Conservation (phyloP, 192 early-diverging fungal species). For the Spizellomyces sp. region DNA sequence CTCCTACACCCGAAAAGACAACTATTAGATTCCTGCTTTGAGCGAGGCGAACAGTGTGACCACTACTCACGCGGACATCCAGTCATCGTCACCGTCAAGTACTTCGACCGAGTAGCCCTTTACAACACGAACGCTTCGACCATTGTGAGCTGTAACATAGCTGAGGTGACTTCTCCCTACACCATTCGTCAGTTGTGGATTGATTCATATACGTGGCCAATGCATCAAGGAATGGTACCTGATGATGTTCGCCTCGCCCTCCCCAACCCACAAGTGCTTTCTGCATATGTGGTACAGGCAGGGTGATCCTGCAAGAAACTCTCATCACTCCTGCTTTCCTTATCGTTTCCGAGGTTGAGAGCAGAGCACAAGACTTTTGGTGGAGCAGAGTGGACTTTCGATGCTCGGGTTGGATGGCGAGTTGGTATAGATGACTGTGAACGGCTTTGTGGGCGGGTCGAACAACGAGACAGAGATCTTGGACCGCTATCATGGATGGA, state of each 20-base stretch:
- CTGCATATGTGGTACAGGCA: neutral
- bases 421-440: neutral
- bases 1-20: neutral
- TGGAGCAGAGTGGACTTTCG: neutral
- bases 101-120: conserved; percentile 25
- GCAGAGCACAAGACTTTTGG: neutral
- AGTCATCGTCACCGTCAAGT: neutral
- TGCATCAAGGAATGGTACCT: neutral
- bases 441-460: neutral
- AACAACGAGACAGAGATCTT: neutral
- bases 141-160: conserved; percentile 17
- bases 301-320: neutral
- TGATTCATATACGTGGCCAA: neutral
- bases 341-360: neutral
- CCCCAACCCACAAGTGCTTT: neutral
- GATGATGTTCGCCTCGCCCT: neutral
- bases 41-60: neutral
- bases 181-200: neutral
- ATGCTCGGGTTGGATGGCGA: neutral
- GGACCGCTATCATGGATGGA: no score
- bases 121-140: conserved; percentile 20
- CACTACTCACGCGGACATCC: neutral
- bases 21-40: neutral
- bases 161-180: conserved; percentile 26
- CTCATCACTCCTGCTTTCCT: neutral